A percentile compares a stretch with the other conserved stretches of the same genome.
These are phyloP conservation scores for Coccinonectria pachysandricola DNA, from an alignment of 2,329 filamentous ascomycete genomes.

Conservation along the genomic window DNA sequence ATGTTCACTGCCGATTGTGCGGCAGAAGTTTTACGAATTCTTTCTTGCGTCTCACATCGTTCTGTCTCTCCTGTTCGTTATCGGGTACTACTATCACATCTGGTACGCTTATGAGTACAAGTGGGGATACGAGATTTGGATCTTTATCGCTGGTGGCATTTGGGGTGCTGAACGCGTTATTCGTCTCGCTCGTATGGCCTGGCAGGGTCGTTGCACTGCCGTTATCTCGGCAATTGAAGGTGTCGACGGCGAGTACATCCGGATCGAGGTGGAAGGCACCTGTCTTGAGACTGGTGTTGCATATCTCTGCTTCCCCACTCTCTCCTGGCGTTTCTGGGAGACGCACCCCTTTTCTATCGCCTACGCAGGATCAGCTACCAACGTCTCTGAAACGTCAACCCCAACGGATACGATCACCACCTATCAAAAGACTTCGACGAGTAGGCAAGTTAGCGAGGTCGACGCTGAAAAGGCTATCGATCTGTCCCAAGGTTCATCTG, in stretches of 20 bases:
- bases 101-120: slow-evolving; percentile 23
- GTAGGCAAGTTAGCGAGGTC: no score
- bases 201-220: slow-evolving; percentile 14
- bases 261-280: slow-evolving; percentile 19
- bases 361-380: slow-evolving; percentile 1
- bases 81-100: slow-evolving; percentile 27
- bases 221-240: slow-evolving; percentile 14
- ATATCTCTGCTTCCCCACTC: slow-evolving; percentile 26
- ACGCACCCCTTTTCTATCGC: slow-evolving; percentile 27
- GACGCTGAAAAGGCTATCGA: no score
- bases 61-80: slow-evolving; percentile 22
- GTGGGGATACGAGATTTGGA: slow-evolving; percentile 30
- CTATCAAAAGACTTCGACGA: no score
- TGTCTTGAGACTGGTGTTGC: slow-evolving; percentile 18
- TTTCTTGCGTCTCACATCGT: slow-evolving; percentile 24
- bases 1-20: slow-evolving; percentile 17
- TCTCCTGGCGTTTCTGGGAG: slow-evolving; percentile 27
- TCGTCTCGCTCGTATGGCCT: slow-evolving; percentile 16
- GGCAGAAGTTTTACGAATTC: slow-evolving; percentile 23
- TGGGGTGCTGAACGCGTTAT: slow-evolving; percentile 23
- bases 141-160: slow-evolving; percentile 21
- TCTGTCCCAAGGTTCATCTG: no score
- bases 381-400: no score
- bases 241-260: slow-evolving; percentile 21
- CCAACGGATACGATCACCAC: no score